Base-by-base conservation (phyloP, 2,329 filamentous ascomycete species). In the Parascedosporium putredinis region DNA sequence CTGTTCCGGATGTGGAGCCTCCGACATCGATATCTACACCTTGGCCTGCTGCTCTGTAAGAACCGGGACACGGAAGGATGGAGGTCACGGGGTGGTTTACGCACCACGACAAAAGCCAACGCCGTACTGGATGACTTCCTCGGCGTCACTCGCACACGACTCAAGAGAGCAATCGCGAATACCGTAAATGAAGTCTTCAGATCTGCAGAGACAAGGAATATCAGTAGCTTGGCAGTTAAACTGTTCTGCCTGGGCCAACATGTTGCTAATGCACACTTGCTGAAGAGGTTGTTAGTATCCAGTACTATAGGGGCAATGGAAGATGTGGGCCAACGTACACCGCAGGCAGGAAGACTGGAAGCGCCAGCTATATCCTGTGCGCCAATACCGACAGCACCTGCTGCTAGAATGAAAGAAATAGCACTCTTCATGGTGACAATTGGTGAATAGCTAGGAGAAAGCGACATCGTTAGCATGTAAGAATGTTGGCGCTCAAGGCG, bases 131-230 rank as follows among this genome's bases (percentile, higher is more conserved):
- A 75, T 58, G 50, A 64, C 67, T 38, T 62, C 54, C 29, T 60
- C 56, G 45, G 67, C 67, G 12, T 56, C 51, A 51, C 55, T 23
- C 24, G 40, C 50, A 65, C 73, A 76, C 42, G 65, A 62, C 61
- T 70, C 62, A 54, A 57, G 55, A 16, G 73, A 68, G 64, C 74
- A 78, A 65, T 78, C 74, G 51, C 67, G 71, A 52, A 77, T 61
- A 48, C 74, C 74, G 55, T 68, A 74, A 51, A 63, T 56, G 61
- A 74, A 77, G 65, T 74, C 57, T 42, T 54, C 36, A 54, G 72
- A 70, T 51, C 58, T 56, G 66, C 74, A 78, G 12, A 76, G 65
- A 62, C 74, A 77, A 45, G 57, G 56, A 38, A 65, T 31, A 53
- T 75, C 71, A 36, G 58, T 59, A 6, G 53, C 50, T 3, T 36